These are phyloP conservation scores for Hyparrhenia diplandra DNA, from an alignment of 176 grass and related monocot genomes.

Conservation along the genomic window DNA sequence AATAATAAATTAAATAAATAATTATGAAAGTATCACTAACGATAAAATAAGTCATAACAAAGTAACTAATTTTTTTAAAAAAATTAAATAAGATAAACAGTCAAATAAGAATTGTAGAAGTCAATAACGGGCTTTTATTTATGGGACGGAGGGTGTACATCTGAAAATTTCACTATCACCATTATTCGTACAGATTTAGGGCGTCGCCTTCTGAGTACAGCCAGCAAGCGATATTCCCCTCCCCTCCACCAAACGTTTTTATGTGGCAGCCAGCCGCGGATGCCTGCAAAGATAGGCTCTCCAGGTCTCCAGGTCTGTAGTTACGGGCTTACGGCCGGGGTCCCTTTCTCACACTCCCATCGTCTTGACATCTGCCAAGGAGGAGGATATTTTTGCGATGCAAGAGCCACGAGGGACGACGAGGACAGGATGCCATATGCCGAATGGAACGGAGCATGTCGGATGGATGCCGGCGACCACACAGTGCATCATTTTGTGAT, in stretches of 20 bases:
- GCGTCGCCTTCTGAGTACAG: neutral
- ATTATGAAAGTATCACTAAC: no score
- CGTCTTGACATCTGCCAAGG: neutral
- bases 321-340: no score
- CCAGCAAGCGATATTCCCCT: neutral
- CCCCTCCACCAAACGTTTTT: neutral
- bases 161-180: neutral
- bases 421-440: constrained; percentile 1
- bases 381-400: neutral
- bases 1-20: no score
- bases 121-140: no score
- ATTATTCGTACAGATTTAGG: neutral
- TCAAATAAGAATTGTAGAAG: no score
- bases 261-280: neutral
- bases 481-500: no score
- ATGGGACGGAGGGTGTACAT: no score
- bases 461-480: neutral
- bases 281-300: neutral
- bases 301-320: no score
- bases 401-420: neutral
- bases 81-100: no score
- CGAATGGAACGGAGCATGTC: neutral
- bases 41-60: no score
- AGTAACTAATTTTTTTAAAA: no score
- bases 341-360: no score